Base-by-base conservation (phyloP, 106 monocot species). In the Allium cepa region DNA sequence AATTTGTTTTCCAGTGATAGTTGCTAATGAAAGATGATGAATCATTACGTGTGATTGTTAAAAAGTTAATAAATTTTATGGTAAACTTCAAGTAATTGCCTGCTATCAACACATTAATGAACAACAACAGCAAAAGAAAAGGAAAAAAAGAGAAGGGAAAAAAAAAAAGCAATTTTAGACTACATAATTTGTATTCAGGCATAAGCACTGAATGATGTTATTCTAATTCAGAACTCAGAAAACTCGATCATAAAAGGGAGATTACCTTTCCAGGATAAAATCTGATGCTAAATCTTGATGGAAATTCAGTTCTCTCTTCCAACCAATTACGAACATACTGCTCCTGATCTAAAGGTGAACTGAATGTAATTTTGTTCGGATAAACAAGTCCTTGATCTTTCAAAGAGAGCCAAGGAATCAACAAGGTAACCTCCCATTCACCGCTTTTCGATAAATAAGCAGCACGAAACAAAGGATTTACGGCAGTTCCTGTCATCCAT, bases 401-500 rank as follows among this genome's bases (percentile, higher is more conserved):
- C 55, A 75, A 67, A 65, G 87, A 94, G 8, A 90, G 84, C 94
- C 94, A 94, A 63, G 94, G 94, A 65, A 94, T 79, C 28, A 87
- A 80, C 61, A 94, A 67, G n/a, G 78, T 78, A 47, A 94, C 87
- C 15, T 82, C 87, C 61, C 73, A 62, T 0, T 80, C 73, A 48
- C 76, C 80, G 64, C 74, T 63, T 60, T 82, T 87, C 15, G 86
- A 79, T 45, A 94, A 87, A 72, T 87, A 90, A 69, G 94, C 87
- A 62, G 94, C 90, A 62, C 90, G 86, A 73, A 94, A 94, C 65
- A 87, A 74, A 48, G 94, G 94, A 53, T 94, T 94, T 22, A 94
- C 75, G 48, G 94, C 86, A 46, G 94, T 94, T 63, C 94, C 90
- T 16, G 94, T 94, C 94, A 94, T 87, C 94, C 94, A 94, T 68